Percentiles rank a stretch among this genome's conserved stretches.
phyloP scores from a whole-genome alignment of 106 monocot genomes.

The Narthecium ossifragum region DNA sequence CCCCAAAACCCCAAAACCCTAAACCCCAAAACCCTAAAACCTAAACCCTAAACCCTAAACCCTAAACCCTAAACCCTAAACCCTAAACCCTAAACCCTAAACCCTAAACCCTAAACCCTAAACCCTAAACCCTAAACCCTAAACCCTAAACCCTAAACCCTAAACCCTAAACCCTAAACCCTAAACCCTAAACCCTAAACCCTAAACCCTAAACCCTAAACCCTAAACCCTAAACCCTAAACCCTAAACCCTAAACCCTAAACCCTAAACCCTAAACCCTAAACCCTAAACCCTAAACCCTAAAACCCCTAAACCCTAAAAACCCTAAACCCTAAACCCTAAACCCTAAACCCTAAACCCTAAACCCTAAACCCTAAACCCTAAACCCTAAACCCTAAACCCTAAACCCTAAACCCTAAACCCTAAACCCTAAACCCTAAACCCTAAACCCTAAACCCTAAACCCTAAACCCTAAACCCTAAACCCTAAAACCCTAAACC shows the following conservation, averaged over 20 bases:
- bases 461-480: neutral
- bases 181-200: neutral
- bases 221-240: neutral
- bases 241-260: slow-evolving; percentile 8
- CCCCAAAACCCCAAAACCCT: slow-evolving; percentile 12
- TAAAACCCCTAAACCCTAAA: slow-evolving; percentile 9
- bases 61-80: neutral
- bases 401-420: neutral
- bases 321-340: neutral
- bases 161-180: neutral
- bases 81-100: neutral
- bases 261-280: slow-evolving; percentile 6
- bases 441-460: neutral
- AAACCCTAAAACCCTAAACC: neutral
- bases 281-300: slow-evolving; percentile 4
- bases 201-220: neutral
- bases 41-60: neutral
- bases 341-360: neutral
- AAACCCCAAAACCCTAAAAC: neutral
- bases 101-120: neutral
- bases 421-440: neutral
- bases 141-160: slow-evolving; percentile 1
- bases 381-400: neutral
- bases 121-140: neutral
- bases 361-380: neutral